Conservation (phyloP, 371 early-diverging fungal genomes). For the Mucor velutinosus region DNA sequence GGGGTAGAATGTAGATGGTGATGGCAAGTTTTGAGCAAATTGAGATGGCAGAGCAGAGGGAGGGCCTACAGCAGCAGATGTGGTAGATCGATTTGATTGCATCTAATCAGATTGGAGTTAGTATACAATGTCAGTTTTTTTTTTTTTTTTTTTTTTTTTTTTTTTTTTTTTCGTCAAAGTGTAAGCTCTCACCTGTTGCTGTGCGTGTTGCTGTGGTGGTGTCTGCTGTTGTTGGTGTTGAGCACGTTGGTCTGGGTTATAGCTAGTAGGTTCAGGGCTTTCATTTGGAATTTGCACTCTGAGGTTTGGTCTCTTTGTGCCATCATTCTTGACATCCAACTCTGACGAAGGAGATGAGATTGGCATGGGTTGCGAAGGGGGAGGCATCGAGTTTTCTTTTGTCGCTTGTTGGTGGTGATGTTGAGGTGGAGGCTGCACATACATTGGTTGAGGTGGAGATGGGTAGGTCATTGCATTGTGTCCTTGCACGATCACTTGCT, state of each 20-base stretch:
- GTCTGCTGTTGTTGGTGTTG: conserved; percentile 9
- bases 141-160: no score
- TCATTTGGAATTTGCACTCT: conserved; percentile 47
- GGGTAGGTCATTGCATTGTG: conserved; percentile 21
- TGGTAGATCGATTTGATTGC: background rate
- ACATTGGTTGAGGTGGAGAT: conserved; percentile 26
- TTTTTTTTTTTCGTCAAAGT: background rate
- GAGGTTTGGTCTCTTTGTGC: conserved; percentile 42
- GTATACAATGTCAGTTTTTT: no score
- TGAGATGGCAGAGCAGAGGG: conserved; percentile 45
- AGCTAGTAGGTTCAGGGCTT: conserved; percentile 12
- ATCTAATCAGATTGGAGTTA: background rate
- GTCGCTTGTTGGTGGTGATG: background rate
- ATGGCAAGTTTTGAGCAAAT: conserved; percentile 77
- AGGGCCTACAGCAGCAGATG: background rate
- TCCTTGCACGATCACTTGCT: conserved; percentile 12
- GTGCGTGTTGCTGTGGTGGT: background rate
- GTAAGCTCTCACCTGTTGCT: background rate
- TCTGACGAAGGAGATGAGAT: conserved; percentile 15
- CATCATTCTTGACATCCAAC: background rate
- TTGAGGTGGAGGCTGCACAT: conserved; percentile 12
- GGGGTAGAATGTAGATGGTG: conserved; percentile 76
- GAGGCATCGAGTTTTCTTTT: conserved; percentile 1
- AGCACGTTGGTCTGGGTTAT: background rate
- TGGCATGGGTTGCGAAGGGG: conserved; percentile 11